These are phyloP conservation scores for Drechslerella dactyloides DNA, from an alignment of 2,329 filamentous ascomycete genomes.

Conservation along the genomic window DNA sequence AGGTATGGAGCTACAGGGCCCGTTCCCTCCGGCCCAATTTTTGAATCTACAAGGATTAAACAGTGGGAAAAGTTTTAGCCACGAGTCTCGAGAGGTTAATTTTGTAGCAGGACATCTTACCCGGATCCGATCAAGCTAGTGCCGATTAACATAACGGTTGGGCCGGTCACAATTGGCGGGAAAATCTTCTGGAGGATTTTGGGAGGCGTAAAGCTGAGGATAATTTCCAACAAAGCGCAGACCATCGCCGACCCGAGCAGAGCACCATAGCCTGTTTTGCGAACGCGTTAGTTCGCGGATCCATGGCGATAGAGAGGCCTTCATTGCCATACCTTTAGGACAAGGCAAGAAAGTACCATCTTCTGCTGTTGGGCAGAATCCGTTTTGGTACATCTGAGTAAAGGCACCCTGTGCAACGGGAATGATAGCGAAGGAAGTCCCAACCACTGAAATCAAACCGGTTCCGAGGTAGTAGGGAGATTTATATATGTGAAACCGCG, in stretches of 20 bases:
- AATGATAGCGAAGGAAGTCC: conserved; percentile 74
- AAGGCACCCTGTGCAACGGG: conserved; percentile 75
- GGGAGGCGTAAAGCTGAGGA: conserved; percentile 70
- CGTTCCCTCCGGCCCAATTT: conserved; percentile 73
- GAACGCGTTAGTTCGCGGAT: conserved; percentile 60
- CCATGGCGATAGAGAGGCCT: too few relatives aligned
- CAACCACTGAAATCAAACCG: conserved; percentile 78
- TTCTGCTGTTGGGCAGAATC: conserved; percentile 64
- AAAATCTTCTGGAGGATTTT: conserved; percentile 68
- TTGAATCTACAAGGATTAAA: conserved; percentile 62
- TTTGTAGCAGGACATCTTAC: conserved; percentile 4
- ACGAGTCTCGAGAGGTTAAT: not conserved
- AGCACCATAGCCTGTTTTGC: conserved; percentile 71
- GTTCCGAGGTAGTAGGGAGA: conserved; percentile 70
- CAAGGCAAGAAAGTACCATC: conserved; percentile 35
- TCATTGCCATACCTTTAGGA: conserved; percentile 20
- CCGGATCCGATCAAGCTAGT: conserved; percentile 68
- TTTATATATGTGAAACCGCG: conserved; percentile 68
- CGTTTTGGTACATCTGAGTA: conserved; percentile 72
- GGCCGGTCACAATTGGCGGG: conserved; percentile 72
- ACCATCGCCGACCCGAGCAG: conserved; percentile 64
- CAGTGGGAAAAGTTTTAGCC: not conserved
- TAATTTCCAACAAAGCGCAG: conserved; percentile 71
- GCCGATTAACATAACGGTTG: conserved; percentile 71
- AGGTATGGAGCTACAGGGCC: conserved; percentile 63